Evolutionary conservation across 208 protist genomes (phyloP).

Genomic region (Dictyostelium gargantuum): DNA sequence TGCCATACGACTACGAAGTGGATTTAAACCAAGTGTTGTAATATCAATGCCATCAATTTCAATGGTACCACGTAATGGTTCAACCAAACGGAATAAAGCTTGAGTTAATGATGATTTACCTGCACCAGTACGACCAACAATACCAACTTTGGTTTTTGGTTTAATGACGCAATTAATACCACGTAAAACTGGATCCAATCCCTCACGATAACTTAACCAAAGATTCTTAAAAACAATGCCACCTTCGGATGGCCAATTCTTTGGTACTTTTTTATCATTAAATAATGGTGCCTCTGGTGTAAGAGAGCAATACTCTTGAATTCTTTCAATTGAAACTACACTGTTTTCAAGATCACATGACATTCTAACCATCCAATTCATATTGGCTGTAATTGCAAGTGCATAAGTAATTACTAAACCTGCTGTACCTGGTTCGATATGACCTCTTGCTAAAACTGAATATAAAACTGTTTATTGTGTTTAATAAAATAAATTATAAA

Average conservation of each 20-base stretch:
- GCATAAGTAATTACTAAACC: constrained; percentile 74
- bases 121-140: constrained; percentile 91
- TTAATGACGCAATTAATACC: constrained; percentile 66
- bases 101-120: constrained; percentile 88
- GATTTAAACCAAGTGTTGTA: constrained; percentile 63
- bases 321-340: constrained; percentile 62
- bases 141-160: constrained; percentile 86
- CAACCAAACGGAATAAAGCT: constrained; percentile 91
- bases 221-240: constrained; percentile 76
- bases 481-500: no score
- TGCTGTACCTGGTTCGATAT: constrained; percentile 26
- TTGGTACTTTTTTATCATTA: neutral
- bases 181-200: constrained; percentile 71
- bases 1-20: constrained; percentile 67
- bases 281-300: constrained; percentile 60
- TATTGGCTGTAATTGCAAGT: constrained; percentile 77
- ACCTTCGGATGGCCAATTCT: constrained; percentile 78
- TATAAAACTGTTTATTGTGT: neutral
- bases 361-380: constrained; percentile 74
- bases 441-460: neutral
- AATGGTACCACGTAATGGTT: constrained; percentile 86
- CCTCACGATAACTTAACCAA: constrained; percentile 76
- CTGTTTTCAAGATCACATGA: constrained; percentile 47
- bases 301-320: constrained; percentile 40
- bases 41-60: constrained; percentile 88